Base-by-base conservation (phyloP, 371 early-diverging fungal genomes). In the Mucor circinelloides region DNA sequence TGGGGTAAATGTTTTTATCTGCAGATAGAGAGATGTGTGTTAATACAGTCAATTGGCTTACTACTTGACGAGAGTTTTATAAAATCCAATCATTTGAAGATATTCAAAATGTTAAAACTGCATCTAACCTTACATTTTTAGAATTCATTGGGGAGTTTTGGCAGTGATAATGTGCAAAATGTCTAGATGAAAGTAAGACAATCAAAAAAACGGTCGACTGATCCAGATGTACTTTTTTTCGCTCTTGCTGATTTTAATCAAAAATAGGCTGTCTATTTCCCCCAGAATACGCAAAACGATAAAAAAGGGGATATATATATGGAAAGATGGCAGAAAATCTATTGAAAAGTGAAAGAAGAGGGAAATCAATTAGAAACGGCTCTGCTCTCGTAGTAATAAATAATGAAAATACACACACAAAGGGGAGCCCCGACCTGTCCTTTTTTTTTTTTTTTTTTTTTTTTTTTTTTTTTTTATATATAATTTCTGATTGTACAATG, bases 1-100 rank as follows among this genome's bases (percentile, higher is more conserved):
- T 13, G 62, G 61, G 8, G 54, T 23, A 25, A 67, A 54, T 10
- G 31, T 56, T 56, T 64, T 64, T 10, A 30, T 36, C 52, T 54
- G 30, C 0, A 40, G 17, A 60, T 25, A 19, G 25, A 27, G n/a
- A 46, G 30, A 40, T 28, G 27, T 27, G 52, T 9, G 27, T 25
- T 13, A 52, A 52, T 13, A 52, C 5, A 17, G 9, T 52, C 52
- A 52, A 52, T 52, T 52, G 25, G 52, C 52, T 15, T 52, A 12
- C 52, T 13, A 52, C 13, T 9, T 27, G 13, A 27, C 9, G 13
- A 54, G 54, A 19, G n/a, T 48, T 34, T 32, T 21, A 25, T 27
- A 10, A 15, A 27, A 12, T 27, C 27, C 6, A 25, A 25, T 52
- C 52, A 52, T 27, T 25, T 21, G 15, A 52, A 15, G 52, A 52